Base-by-base conservation (phyloP, 2,329 filamentous ascomycete genomes). In the Colletotrichum chlorophyti region DNA sequence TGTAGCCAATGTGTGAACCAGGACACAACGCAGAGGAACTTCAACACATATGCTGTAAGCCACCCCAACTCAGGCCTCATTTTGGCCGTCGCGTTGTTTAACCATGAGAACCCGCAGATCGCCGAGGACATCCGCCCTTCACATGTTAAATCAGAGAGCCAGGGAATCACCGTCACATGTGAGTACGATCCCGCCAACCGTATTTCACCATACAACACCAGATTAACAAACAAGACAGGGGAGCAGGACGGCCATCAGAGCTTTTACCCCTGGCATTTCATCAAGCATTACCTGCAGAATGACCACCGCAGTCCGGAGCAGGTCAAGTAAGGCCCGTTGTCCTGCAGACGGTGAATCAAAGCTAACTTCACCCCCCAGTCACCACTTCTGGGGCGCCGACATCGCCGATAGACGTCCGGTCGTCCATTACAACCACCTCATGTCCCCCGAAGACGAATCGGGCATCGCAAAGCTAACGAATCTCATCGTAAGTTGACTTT, bases 191-290 rank as follows among this genome's bases (percentile, higher is more conserved):
- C 38, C 14, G 17, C 26, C 19, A 35, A 7, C 14, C 32, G 32
- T 31, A 19, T 34, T 14, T 26, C 15, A 24, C 7, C 8, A 4
- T 24, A 2, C 15, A 23, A 10, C n/a, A 7, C 23, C 11, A 17
- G 3, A 14, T 8, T 48, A 17, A 26, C 21, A 10, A 42, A 58
- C 65, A 54, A 60, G 27, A 40, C n/a, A 91, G 89, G 89, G 88
- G 81, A 82, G 53, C 78, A 80, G 59, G 88, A 90, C 68, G 79
- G 79, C 1, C 93, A 96, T 70, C 68, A 78, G 40, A 93, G 90
- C 72, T 72, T 78, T 21, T 96, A 93, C 68, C 69, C 79, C 1
- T 88, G 83, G 80, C 72, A 80, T 3, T 91, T 90, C 77, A 76
- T 91, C 55, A 65, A 77, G 53, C 72, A 72, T 48, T 80, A 86